Conservation (phyloP, 768 basidiomycete species). For the Tephrocybe sp. region DNA sequence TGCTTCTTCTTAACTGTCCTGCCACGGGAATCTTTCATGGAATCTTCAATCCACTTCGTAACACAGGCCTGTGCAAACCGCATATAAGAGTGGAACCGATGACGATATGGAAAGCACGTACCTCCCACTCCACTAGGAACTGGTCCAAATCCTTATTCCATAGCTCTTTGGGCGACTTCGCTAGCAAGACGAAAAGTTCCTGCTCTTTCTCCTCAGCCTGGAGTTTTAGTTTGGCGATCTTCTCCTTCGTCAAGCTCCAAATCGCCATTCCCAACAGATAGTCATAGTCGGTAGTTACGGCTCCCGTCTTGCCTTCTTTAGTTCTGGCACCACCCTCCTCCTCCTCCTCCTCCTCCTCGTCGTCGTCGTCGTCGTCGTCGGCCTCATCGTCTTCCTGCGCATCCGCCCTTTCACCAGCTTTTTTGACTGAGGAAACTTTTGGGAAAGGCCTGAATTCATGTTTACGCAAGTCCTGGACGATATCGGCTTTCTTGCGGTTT, state of each 20-base stretch:
- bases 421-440: slow-evolving; percentile 68
- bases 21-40: slow-evolving; percentile 39
- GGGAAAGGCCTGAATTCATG: slow-evolving; percentile 91
- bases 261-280: slow-evolving; percentile 96
- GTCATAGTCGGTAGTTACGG: slow-evolving; percentile 71
- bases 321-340: slow-evolving; percentile 23
- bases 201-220: slow-evolving; percentile 81
- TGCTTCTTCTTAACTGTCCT: slow-evolving; percentile 49
- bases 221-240: slow-evolving; percentile 83
- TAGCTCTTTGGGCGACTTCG: slow-evolving; percentile 74
- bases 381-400: slow-evolving; percentile 51
- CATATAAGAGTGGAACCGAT: neutral
- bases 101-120: slow-evolving; percentile 31
- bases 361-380: slow-evolving; percentile 49
- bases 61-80: slow-evolving; percentile 32
- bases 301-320: slow-evolving; percentile 22
- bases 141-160: slow-evolving; percentile 89
- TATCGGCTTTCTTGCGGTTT: slow-evolving; percentile 85
- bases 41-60: slow-evolving; percentile 45
- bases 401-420: slow-evolving; percentile 62
- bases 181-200: slow-evolving; percentile 76
- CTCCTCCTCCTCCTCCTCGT: slow-evolving; percentile 35
- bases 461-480: slow-evolving; percentile 79
- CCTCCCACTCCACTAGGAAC: slow-evolving; percentile 86
- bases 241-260: slow-evolving; percentile 92